Percentiles rank a stretch among this genome's conserved stretches.
Conservation (phyloP, 345 rosid species). For the Brassica nigra region DNA sequence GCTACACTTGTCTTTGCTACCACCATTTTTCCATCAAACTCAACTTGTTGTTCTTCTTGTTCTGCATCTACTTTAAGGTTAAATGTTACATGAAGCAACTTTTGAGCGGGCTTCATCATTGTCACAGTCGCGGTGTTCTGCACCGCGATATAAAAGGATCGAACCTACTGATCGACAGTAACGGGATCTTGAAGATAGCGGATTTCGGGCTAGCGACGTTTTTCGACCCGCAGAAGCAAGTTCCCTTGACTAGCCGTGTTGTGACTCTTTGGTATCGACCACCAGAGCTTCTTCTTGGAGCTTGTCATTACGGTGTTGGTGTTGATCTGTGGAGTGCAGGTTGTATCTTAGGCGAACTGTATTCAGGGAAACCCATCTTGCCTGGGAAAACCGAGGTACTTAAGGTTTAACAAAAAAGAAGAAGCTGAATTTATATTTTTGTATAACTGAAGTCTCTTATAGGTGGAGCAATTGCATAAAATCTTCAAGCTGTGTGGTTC, state of each 20-base stretch:
- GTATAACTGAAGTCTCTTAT: background rate
- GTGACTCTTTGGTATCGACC: conserved; percentile 99
- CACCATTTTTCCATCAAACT: background rate
- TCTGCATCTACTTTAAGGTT: conserved; percentile 45
- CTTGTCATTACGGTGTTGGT: conserved; percentile 75
- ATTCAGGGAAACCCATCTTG: conserved; percentile 78
- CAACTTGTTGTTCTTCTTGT: conserved; percentile 8
- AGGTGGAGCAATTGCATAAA: conserved; percentile 91
- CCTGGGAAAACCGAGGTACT: conserved; percentile 96
- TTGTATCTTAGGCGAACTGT: conserved; percentile 91
- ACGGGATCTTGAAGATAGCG: conserved; percentile 87
- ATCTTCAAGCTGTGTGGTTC: conserved; percentile 85
- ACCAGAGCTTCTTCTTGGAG: conserved; percentile 94
- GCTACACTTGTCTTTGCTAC: background rate
- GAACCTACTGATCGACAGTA: conserved; percentile 80
- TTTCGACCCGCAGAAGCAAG: conserved; percentile 58
- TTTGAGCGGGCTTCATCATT: conserved; percentile 88
- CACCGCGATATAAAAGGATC: conserved; percentile 98
- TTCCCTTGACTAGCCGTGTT: conserved; percentile 85
- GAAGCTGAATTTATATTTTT: too few relatives aligned
- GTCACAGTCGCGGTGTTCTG: conserved; percentile 78
- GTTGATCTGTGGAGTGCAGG: conserved; percentile 98
- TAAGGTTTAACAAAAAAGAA: too few relatives aligned
- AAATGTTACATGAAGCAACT: conserved; percentile 97
- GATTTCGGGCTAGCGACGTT: conserved; percentile 92